Evolutionary conservation across 164 flowering plant species (phyloP), one percentile per base, ranked within the genome.

Genomic region (Liquidambar formosana): DNA sequence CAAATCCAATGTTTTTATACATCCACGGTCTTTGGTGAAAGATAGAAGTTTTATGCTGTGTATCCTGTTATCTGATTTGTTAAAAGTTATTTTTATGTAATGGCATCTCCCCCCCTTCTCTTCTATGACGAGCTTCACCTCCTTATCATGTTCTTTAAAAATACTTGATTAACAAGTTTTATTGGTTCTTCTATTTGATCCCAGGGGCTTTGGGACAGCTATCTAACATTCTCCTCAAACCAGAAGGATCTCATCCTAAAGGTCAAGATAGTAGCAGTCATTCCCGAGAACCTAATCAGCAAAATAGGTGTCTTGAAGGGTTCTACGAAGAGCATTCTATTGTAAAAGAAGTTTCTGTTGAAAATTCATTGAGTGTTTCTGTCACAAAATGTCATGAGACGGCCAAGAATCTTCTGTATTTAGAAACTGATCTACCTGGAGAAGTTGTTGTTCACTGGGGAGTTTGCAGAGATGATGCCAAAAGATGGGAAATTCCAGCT

Each of bases 371-470:
- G 51, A 78, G 51, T 57, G 85, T 91, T 68, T 80, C 90, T 75
- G 92, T 89, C 33, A 83, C 63, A 43, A 83, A 83, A 57, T 81
- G 86, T 75, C 74, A 77, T 3, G 81, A 88, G 75, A 83, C 77
- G 48, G 76, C 80, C 46, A 90, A 83, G 63, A 78, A 75, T 77
- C 73, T 89, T 71, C 68, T 91, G 65, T 71, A 68, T 70, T 54
- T 95, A 25, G 96, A 95, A 64, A 91, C 97, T 27, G 98, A 93
- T 87, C 67, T 90, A 64, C 86, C 90, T 64, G 96, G 90, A 76
- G 82, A 88, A 83, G 87, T 93, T 66, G 68, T 91, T 71, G 77
- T 93, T 76, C 99, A 95, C 76, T 95, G 99, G 99, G 98, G 98
- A 70, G 86, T 89, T 61, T 90, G 89, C 80, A 84, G 83, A 79